Evolutionary conservation across 495 filamentous ascomycete species (phyloP), one percentile per base, ranked within the genome.

Genomic region (Aspergillus egyptiacus): DNA sequence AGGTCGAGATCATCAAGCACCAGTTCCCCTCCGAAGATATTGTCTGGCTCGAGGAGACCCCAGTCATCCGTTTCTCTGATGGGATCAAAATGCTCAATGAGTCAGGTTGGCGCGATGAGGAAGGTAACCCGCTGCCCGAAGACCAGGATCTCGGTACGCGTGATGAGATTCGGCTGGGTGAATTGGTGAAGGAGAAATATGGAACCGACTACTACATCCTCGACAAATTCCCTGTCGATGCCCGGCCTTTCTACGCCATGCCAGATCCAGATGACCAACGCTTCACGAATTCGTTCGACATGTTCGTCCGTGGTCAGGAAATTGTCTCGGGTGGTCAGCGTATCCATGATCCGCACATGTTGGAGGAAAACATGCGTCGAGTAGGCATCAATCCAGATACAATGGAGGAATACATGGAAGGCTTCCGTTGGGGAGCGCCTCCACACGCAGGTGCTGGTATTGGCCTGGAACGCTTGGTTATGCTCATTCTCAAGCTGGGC

Each of bases 221-320:
- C 43, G 91, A 96, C 78, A 95, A 95, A 58, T 96, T 95, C 65
- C 91, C 91, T 10, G 68, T 76, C 2, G 81, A 82, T 8, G 91
- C 85, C 6, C 79, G 91, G 28, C 91, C 91, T 2, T 96, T 96
- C 69, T 96, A 96, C 56, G 86, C 91, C n/a, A 91, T 95, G 78
- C 86, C 87, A 0, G 90, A 96, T 46, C 77, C 86, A 2, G 67
- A 82, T 8, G 81, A 95, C 55, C 68, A 78, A 6, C 74, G 73
- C 2, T 75, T 77, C 58, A 95, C 90, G 33, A 96, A 95, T 67
- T 94, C 91, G 0, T 96, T 96, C 54, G 90, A 96, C 65, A 91
- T 96, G 58, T 96, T 96, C 69, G 76, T 96, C 43, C 87, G 91
- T 9, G 91, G 91, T 5, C 91, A 96, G 61, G 91, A 96, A 63